phyloP scores from a whole-genome alignment of 78 protist genomes.

The slime mould (Dictyostelium discoideum) region DNA sequence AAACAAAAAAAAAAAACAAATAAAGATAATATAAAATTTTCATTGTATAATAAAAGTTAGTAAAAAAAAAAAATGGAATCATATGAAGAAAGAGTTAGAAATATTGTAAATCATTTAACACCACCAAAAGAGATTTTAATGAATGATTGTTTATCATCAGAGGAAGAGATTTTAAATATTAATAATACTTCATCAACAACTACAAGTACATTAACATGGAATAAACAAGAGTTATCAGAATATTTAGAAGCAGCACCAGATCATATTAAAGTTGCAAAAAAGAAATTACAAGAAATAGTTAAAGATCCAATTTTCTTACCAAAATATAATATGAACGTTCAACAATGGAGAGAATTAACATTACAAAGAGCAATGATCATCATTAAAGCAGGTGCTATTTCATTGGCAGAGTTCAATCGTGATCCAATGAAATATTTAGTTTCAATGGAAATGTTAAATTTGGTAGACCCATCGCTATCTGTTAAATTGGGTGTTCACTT shows the following conservation, averaged over 20 bases:
- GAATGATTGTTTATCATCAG: neutral
- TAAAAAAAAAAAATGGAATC: neutral
- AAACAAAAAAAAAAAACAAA: neutral
- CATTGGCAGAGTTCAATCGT: constrained; percentile 68
- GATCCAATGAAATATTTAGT: constrained; percentile 79
- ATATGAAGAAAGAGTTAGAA: constrained; percentile 29
- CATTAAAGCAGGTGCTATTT: constrained; percentile 45
- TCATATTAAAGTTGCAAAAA: constrained; percentile 12
- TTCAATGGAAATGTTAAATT: constrained; percentile 38
- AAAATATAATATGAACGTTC: constrained; percentile 54
- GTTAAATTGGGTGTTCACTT: constrained; percentile 84
- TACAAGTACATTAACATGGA: constrained; percentile 16
- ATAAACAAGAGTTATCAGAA: constrained; percentile 54
- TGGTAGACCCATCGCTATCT: constrained; percentile 62
- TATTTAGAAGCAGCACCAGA: constrained; percentile 42
- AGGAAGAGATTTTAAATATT: neutral
- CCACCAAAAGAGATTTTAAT: neutral
- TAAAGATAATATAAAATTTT: too few relatives aligned
- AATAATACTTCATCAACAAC: neutral
- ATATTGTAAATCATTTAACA: constrained; percentile 25
- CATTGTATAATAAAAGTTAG: neutral
- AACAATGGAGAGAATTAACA: constrained; percentile 74
- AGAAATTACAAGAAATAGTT: constrained; percentile 6
- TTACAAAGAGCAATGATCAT: constrained; percentile 50
- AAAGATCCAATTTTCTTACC: constrained; percentile 79